phyloP scores from a whole-genome alignment of 441 rosid genomes.

The Pelargonium myrrhifolium region DNA sequence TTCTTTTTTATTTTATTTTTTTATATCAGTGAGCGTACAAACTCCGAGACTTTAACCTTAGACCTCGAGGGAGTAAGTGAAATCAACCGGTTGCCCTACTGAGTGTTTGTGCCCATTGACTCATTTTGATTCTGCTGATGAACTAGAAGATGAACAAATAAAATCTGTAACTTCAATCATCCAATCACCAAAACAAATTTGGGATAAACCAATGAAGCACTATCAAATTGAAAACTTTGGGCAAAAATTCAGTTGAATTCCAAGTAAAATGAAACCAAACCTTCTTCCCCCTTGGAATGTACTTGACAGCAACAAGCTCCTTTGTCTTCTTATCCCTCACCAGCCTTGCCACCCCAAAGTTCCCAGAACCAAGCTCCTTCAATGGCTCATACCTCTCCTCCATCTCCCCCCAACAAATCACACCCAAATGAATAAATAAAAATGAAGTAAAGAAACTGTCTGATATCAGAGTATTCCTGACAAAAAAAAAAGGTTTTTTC shows the following conservation, averaged over 20 bases:
- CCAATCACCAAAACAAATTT: background rate
- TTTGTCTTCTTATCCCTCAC: conserved; percentile 79
- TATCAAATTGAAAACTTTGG: too few relatives aligned
- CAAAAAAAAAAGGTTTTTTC: background rate
- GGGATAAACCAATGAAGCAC: background rate
- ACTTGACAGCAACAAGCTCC: conserved; percentile 95
- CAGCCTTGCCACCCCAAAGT: conserved; percentile 87
- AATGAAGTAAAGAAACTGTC: too few relatives aligned
- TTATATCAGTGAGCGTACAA: too few relatives aligned
- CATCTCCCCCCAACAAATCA: background rate
- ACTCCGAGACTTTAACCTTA: too few relatives aligned
- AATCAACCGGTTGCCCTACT: too few relatives aligned
- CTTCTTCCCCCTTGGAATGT: conserved; percentile 98
- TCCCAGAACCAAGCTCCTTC: conserved; percentile 84
- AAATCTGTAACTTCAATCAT: background rate
- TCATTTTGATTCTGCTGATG: background rate
- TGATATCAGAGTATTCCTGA: too few relatives aligned
- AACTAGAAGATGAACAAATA: too few relatives aligned
- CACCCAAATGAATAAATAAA: too few relatives aligned
- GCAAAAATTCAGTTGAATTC: too few relatives aligned
- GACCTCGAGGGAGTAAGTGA: too few relatives aligned
- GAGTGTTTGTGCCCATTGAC: background rate
- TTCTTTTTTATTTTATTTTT: too few relatives aligned
- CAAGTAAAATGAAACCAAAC: too few relatives aligned
- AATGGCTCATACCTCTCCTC: conserved; percentile 56